Base-by-base conservation (phyloP, 164 flowering plant genomes). In the Magnolia sinica region DNA sequence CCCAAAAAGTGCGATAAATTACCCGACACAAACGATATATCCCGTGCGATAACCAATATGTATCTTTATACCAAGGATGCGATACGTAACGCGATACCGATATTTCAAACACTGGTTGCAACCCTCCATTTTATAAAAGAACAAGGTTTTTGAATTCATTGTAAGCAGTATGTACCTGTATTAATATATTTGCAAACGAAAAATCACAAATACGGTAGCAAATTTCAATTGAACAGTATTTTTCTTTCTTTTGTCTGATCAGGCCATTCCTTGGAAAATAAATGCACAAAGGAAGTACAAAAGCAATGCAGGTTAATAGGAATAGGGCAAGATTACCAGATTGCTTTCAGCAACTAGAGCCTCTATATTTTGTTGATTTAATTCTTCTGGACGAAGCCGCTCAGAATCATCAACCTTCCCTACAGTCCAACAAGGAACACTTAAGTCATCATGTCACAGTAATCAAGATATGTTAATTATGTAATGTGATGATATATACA, bases 281-380 rank as follows among this genome's bases (percentile, higher is more conserved):
- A 55, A 55, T 10, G 18, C 18, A 55, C 61, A 55, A 55, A 55
- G 16, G 13, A 55, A 37, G 45, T 37, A 37, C 0, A 37, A 0
- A 37, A 55, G 16, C 18, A 16, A 55, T 1, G 18, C 61, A 74
- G 24, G 24, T 19, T 14, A 74, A 22, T 51, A 27, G n/a, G 24
- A 65, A 49, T 29, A 59, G 75, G 27, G 31, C 37, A 78, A 63
- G 9, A 24, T 45, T 89, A 96, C 99, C 96, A 94, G 88, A 81
- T 94, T 94, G 81, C 83, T 90, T 83, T 96, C 99, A 73, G 98
- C 99, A 81, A 96, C 97, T 72, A 96, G 86, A 78, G 98, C 99
- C 86, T 96, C 99, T 61, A 96, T 92, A 73, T 91, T 94, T 81
- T 96, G 99, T 80, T 96, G 99, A 86, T 96, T 96, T 73, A 96